These are phyloP conservation scores for Cercophora scortea DNA, from an alignment of 495 filamentous ascomycete genomes.

Conservation along the genomic window DNA sequence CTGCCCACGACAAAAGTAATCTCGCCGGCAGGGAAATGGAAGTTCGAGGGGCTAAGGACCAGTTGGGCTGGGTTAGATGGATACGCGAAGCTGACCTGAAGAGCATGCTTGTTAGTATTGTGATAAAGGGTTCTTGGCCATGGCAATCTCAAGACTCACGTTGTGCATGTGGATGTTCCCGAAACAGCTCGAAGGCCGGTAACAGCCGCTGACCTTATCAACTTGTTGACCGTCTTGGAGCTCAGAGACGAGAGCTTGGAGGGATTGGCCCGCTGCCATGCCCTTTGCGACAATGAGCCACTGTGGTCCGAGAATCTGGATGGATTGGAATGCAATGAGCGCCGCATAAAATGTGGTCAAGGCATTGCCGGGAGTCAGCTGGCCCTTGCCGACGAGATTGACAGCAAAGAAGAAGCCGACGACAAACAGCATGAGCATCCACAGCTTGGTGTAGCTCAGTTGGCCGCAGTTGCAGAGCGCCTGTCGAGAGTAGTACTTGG, in stretches of 20 bases:
- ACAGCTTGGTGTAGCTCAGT: conserved; percentile 62
- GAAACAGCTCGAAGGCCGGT: conserved; percentile 28
- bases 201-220: conserved; percentile 16
- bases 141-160: conserved; percentile 37
- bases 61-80: conserved; percentile 59
- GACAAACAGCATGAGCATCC: conserved; percentile 75
- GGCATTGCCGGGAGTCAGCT: conserved; percentile 56
- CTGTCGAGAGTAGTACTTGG: conserved; percentile 57
- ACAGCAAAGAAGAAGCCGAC: conserved; percentile 89
- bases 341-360: conserved; percentile 82
- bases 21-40: conserved; percentile 64
- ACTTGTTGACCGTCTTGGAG: conserved; percentile 8
- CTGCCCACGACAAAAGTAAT: conserved; percentile 78
- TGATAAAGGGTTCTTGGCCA: background rate
- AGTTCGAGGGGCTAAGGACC: conserved; percentile 48
- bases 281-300: conserved; percentile 73
- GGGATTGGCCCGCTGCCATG: conserved; percentile 57
- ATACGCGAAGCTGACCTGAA: conserved; percentile 75
- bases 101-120: background rate
- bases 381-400: conserved; percentile 45
- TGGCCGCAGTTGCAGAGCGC: conserved; percentile 61
- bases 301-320: conserved; percentile 67
- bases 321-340: conserved; percentile 63
- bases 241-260: conserved; percentile 37
- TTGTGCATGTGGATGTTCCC: conserved; percentile 66